phyloP scores from a whole-genome alignment of 73 alveolate genomes.

The Effrenium voratum region DNA sequence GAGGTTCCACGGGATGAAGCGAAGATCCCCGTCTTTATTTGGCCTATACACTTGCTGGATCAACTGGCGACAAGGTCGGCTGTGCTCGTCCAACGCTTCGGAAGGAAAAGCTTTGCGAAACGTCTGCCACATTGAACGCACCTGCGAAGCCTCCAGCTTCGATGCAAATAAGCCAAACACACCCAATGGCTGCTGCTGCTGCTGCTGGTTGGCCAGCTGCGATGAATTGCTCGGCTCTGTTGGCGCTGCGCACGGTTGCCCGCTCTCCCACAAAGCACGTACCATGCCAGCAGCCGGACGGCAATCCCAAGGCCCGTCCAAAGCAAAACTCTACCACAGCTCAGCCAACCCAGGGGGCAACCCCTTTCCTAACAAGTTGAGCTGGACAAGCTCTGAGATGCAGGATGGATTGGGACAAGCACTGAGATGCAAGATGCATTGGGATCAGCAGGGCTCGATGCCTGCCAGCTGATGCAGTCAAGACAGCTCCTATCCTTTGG shows the following conservation, averaged over 20 bases:
- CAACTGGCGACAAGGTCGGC: constrained; percentile 38
- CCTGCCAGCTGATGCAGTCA: too few species aligned
- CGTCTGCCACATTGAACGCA: neutral
- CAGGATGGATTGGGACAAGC: too few species aligned
- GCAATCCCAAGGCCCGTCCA: neutral
- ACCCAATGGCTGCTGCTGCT: neutral
- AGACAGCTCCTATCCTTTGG: too few species aligned
- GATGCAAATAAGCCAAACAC: neutral
- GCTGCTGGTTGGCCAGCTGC: neutral
- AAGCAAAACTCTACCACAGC: too few species aligned
- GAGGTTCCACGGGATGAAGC: constrained; percentile 53
- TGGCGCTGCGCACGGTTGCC: neutral
- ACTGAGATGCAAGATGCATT: too few species aligned
- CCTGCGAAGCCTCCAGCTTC: neutral
- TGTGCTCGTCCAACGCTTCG: constrained; percentile 8
- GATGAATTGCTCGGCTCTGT: neutral
- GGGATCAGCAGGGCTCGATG: too few species aligned
- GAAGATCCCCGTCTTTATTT: neutral
- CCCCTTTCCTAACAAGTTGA: too few species aligned
- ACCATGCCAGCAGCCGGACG: neutral
- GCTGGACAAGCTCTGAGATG: too few species aligned
- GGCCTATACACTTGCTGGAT: neutral
- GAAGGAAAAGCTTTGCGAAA: neutral
- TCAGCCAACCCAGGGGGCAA: too few species aligned
- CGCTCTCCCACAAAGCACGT: neutral